A percentile compares a stretch with the other conserved stretches of the same genome.
These are phyloP conservation scores for Sporothrix sp. DNA, from an alignment of 2,329 filamentous ascomycete genomes.

Conservation along the genomic window DNA sequence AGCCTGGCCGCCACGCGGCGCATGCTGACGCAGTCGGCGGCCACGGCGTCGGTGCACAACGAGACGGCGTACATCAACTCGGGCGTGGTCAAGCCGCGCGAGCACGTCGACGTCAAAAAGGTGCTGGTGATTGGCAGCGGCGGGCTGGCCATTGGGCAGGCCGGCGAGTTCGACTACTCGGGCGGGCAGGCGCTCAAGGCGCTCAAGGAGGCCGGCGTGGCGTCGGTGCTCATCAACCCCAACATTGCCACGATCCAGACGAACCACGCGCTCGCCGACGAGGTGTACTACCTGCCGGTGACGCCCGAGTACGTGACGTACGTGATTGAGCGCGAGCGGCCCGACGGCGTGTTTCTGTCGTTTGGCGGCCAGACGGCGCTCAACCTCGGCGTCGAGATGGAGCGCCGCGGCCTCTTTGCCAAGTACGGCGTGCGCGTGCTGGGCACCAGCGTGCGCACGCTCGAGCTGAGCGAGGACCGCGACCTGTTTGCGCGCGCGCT, in stretches of 20 bases:
- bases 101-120: slow-evolving; percentile 87
- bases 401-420: slow-evolving; percentile 89
- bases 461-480: slow-evolving; percentile 91
- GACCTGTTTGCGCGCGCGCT: slow-evolving; percentile 93
- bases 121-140: slow-evolving; percentile 93
- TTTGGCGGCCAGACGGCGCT: slow-evolving; percentile 96
- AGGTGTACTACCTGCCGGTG: slow-evolving; percentile 96
- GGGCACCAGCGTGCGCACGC: slow-evolving; percentile 85
- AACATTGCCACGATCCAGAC: slow-evolving; percentile 99
- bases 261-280: slow-evolving; percentile 94
- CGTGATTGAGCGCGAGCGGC: slow-evolving; percentile 91
- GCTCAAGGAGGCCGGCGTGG: slow-evolving; percentile 93
- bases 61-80: slow-evolving; percentile 83
- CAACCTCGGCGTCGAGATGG: slow-evolving; percentile 94
- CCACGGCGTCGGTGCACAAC: slow-evolving; percentile 62
- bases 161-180: slow-evolving; percentile 97
- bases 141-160: slow-evolving; percentile 92
- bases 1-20: slow-evolving; percentile 22
- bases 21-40: slow-evolving; percentile 32
- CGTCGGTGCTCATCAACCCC: slow-evolving; percentile 95
- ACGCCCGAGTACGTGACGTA: slow-evolving; percentile 96
- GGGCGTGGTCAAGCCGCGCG: slow-evolving; percentile 69
- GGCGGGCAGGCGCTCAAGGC: slow-evolving; percentile 95
- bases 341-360: slow-evolving; percentile 93
- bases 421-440: slow-evolving; percentile 93